phyloP scores from a whole-genome alignment of 2,329 filamentous ascomycete genomes.

The Sporothrix pseudoabietina region DNA sequence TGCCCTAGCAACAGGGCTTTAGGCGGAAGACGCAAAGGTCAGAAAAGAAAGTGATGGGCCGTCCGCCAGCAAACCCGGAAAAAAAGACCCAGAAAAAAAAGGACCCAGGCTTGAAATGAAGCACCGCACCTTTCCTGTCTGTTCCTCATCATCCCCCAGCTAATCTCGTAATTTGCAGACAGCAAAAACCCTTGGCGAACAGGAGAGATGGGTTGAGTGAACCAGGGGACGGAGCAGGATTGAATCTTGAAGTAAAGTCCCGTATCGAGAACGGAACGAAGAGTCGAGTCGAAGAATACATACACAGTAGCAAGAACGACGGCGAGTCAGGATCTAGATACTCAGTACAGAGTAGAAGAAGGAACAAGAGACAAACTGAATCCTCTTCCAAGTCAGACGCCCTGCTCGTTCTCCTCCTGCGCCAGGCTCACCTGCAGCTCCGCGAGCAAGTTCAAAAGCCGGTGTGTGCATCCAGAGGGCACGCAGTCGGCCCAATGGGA shows the following conservation, averaged over 20 bases:
- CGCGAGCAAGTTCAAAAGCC: constrained; percentile 7
- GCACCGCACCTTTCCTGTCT: constrained; percentile 24
- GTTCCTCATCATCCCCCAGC: constrained; percentile 2
- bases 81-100: constrained; percentile 18
- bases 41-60: neutral
- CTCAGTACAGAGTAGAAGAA: constrained; percentile 1
- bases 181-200: constrained; percentile 26
- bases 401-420: neutral
- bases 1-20: constrained; percentile 29
- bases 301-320: too few species aligned
- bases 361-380: neutral
- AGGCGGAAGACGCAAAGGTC: neutral
- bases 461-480: constrained; percentile 16
- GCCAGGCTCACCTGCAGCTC: constrained; percentile 5
- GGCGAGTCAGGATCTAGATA: neutral
- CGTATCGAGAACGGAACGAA: neutral
- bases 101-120: constrained; percentile 27
- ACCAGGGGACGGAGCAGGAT: neutral
- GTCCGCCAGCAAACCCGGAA: neutral
- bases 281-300: neutral
- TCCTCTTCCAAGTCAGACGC: neutral
- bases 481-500: constrained; percentile 30
- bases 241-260: neutral
- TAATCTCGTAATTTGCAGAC: constrained; percentile 27
- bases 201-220: constrained; percentile 10